Base-by-base conservation (phyloP, 2,329 filamentous ascomycete genomes). In the Phaeosphaeria sp. region DNA sequence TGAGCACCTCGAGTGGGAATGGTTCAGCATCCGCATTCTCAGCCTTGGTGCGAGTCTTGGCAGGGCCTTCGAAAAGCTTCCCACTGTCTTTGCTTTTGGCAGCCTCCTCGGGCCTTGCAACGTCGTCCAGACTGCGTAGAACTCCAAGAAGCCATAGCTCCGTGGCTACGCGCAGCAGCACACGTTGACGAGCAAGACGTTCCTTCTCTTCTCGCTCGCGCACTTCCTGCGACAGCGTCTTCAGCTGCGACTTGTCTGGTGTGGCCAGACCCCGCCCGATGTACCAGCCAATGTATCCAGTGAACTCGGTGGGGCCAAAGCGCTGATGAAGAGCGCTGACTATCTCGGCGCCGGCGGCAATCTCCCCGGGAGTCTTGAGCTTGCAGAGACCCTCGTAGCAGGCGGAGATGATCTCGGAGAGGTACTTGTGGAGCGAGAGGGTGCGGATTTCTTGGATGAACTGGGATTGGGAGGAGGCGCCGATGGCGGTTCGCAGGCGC, bases 131-230 rank as follows among this genome's bases (percentile, higher is more conserved):
- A 43, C 93, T 97, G 69, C 90, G 87, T 65, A 99, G 78, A 43
- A 95, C 90, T 25, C 92, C 92, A 18, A 96, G 92, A 4, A 99
- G 86, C 96, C 96, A 99, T 36, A 99, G 83, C 76, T 99, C 95
- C 2, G 95, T 97, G 33, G 96, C 93, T 13, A 99, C 90, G 39
- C 93, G 88, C 53, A 99, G 80, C 21, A 99, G 85, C 6, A 93
- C 85, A 56, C 95, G 88, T 76, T 99, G 96, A 53, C 95, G 87
- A 30, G 88, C 85, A 42, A 98, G 83, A 6, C 95, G 90, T 59
- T 99, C 95, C 78, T 97, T 97, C 79, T 99, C 95, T 77, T 99
- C 95, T 65, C 92, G 91, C 76, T 99, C 96, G 51, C 91, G 91
- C 27, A 93, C 86, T 68, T 99, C 95, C 36, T 88, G 85, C 6